Conservation (phyloP, 2,329 filamentous ascomycete species). For the Cryphonectria nitschkei region DNA sequence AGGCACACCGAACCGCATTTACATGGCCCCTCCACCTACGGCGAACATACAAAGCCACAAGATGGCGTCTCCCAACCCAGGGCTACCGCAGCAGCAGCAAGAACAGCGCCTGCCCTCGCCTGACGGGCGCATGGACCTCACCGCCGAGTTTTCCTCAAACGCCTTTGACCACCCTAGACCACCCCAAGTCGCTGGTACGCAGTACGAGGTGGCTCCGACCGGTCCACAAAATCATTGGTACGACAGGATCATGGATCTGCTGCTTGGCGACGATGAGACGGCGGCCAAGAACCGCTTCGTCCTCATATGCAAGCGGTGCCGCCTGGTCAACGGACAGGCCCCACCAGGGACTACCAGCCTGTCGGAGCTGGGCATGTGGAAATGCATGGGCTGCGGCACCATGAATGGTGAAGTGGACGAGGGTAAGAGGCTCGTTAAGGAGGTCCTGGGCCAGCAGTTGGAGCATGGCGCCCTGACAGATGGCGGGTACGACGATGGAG, state of each 20-base stretch:
- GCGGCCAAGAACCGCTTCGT: conserved; percentile 88
- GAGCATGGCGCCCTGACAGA: conserved; percentile 30
- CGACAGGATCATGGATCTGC: conserved; percentile 86
- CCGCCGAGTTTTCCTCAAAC: conserved; percentile 75
- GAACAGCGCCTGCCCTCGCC: conserved; percentile 29
- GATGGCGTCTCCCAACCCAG: conserved; percentile 35
- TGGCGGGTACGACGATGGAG: conserved; percentile 19
- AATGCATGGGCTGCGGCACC: conserved; percentile 81
- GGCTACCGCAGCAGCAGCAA: conserved; percentile 31
- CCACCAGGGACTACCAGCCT: conserved; percentile 80
- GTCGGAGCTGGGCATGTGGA: conserved; percentile 84
- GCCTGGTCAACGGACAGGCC: conserved; percentile 93
- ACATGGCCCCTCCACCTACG: conserved; percentile 61
- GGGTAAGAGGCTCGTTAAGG: conserved; percentile 70
- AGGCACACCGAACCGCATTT: conserved; percentile 45
- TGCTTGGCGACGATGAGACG: conserved; percentile 94
- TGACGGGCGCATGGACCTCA: conserved; percentile 41
- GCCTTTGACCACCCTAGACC: conserved; percentile 52
- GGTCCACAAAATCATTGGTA: conserved; percentile 74
- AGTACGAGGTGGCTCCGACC: conserved; percentile 36
- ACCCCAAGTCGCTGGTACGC: conserved; percentile 31
- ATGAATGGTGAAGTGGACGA: conserved; percentile 84
- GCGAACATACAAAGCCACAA: conserved; percentile 60
- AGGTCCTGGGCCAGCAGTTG: conserved; percentile 52
- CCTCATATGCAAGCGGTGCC: conserved; percentile 80